These are phyloP conservation scores for Erodium chrysanthum DNA, from an alignment of 441 rosid species.

Conservation along the genomic window DNA sequence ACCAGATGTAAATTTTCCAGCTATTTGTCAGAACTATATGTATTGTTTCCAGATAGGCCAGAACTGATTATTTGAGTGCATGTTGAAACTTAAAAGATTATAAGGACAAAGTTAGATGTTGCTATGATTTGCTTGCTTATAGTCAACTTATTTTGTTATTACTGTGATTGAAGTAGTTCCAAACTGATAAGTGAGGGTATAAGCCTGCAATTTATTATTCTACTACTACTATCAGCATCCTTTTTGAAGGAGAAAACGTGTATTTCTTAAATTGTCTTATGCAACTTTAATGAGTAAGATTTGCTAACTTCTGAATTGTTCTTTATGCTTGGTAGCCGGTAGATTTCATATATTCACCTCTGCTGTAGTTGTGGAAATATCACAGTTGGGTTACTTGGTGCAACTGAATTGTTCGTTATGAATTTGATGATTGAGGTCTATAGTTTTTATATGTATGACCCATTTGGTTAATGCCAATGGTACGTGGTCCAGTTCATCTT, in stretches of 20 bases:
- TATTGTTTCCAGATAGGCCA: slow-evolving; percentile 1
- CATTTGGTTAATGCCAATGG: background rate
- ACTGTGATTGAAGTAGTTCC: background rate
- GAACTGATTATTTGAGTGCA: background rate
- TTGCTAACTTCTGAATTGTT: slow-evolving; percentile 2
- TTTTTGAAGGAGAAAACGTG: background rate
- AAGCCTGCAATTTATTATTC: background rate
- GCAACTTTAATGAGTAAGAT: slow-evolving; percentile 2
- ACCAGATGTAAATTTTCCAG: background rate
- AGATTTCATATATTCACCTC: background rate
- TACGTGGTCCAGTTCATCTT: background rate
- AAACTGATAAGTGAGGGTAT: background rate
- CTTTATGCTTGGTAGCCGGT: slow-evolving; percentile 2
- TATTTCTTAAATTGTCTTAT: background rate
- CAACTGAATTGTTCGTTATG: too few relatives aligned
- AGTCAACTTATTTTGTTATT: background rate
- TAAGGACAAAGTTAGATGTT: background rate
- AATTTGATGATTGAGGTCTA: background rate
- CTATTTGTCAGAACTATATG: background rate
- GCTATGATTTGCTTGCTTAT: background rate
- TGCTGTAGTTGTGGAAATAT: background rate
- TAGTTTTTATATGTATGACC: background rate
- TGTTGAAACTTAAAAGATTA: background rate
- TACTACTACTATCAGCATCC: background rate
- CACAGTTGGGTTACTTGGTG: slow-evolving; percentile 1